Base-by-base conservation (phyloP, 2,329 filamentous ascomycete species). In the Fusarium acutatum region DNA sequence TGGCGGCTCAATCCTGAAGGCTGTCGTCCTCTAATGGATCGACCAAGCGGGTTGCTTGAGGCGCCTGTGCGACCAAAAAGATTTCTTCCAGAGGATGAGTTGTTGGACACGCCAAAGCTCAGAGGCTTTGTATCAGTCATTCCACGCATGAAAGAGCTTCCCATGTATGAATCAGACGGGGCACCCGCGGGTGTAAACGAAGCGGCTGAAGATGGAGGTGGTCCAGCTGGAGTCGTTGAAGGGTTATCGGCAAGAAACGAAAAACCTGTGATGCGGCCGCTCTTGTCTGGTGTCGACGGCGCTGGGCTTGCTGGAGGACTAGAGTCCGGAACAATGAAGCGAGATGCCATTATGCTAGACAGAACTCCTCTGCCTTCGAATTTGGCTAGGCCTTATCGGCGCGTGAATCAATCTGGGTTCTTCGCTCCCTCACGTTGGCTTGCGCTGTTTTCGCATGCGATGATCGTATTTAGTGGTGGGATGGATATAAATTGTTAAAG, bases 181-280 rank as follows among this genome's bases (percentile, higher is more conserved):
- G 88, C 87, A 63, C 89, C 89, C 22, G 84, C 83, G 4, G 88
- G 88, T 3, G 88, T 89, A 80, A 89, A 89, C 47, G 87, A 88
- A 9, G 85, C 84, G 14, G 84, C 83, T 13, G 87, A 87, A 34
- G 88, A 87, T 22, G 87, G 86, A 15, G 87, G 86, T 34, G 85
- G 84, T 0, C 84, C 88, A 24, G 84, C 85, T 10, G 88, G 88
- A 5, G 88, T 89, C 6, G 86, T 89, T 41, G 87, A 86, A 12
- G 87, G 86, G 56, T 84, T 81, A 14, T 86, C 82, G 67, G 80
- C 84, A 43, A 84, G 83, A 41, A 80, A 80, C 44, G 84, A 85
- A 46, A 81, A 77, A 41, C 80, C 83, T 26, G 80, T 78, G 35
- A 74, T 73, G 60, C 76, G 78, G 37, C 80, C 80, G 62, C 77